Evolutionary conservation across 2,329 filamentous ascomycete genomes (phyloP), one percentile per base, ranked within the genome.

Genomic region (Ophiocordyceps camponoti-floridani): DNA sequence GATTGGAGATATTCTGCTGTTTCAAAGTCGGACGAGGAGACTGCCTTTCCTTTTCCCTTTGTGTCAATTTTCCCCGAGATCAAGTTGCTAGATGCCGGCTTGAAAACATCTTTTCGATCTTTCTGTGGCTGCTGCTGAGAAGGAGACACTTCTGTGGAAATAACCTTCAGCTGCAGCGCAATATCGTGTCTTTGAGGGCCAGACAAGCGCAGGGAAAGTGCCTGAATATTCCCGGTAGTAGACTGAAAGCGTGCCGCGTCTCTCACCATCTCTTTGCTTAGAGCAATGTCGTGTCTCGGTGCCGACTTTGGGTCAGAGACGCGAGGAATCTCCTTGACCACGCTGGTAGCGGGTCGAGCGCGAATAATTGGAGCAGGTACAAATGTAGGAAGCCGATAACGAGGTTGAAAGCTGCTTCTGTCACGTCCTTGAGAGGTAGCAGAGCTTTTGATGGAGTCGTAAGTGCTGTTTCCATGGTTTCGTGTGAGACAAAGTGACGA

Each of bases 371-470:
- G 45, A 31, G 45, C 42, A 31, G 46, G 35, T 27, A 50, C 48
- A n/a, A 52, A 42, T 4, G 26, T 49, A 8, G 49, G 50, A 2
- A 50, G 42, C 40, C 47, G 40, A 41, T 49, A 52, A 13, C 49
- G 45, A 11, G 49, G 46, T 30, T 47, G 47, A 30, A 50, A 51
- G 30, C 41, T 47, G 14, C 44, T 52, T 31, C 43, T 46, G 16
- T 45, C 35, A 18, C 38, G 27, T n/a, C 42, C 13, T 41, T 28
- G 14, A 12, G 40, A 35, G 12, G 45, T 28, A n/a, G 40, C 13
- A 7, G 38, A 30, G 35, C 35, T 35, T 40, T 23, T 9, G 7
- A 19, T 30, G 11, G 33, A 28, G 13, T 43, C 27, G 30, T 23
- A 38, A 33, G 43, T 46, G 12, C 11, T 45, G 27, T 31, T 40